Evolutionary conservation across 1,284 basidiomycete genomes (phyloP).

Genomic region (Ceratobasidium sp.): DNA sequence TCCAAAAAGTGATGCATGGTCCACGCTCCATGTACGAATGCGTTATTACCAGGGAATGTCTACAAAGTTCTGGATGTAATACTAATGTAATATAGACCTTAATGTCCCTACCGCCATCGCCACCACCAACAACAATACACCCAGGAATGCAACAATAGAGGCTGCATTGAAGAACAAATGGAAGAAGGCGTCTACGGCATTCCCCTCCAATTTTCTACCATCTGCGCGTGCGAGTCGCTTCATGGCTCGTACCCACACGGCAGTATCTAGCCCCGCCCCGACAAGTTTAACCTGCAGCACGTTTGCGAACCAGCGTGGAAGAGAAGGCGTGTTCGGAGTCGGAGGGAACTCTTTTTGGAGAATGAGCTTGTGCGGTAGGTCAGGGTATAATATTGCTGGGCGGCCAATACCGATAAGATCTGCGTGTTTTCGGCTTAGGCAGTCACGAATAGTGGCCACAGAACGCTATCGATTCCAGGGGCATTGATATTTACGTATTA

Average conservation of each 20-base stretch:
- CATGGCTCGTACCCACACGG: slow-evolving; percentile 40
- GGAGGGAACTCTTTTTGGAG: slow-evolving; percentile 15
- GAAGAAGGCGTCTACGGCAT: slow-evolving; percentile 44
- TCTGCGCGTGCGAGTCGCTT: slow-evolving; percentile 31
- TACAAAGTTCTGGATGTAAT: slow-evolving; percentile 22
- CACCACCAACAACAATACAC: slow-evolving; percentile 25
- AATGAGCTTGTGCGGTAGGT: slow-evolving; percentile 60
- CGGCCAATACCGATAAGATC: slow-evolving; percentile 84
- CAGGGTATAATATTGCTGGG: slow-evolving; percentile 70
- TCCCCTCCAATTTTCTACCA: slow-evolving; percentile 19
- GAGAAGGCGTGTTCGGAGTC: slow-evolving; percentile 1
- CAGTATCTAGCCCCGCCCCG: slow-evolving; percentile 38
- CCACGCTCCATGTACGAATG: not conserved
- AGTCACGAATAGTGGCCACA: slow-evolving; percentile 67
- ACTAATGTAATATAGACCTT: slow-evolving; percentile 23
- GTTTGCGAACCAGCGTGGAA: slow-evolving; percentile 25
- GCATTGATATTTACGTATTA: not conserved
- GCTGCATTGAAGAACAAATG: slow-evolving; percentile 46
- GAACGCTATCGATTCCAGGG: slow-evolving; percentile 56
- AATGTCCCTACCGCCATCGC: not conserved
- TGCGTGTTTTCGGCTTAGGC: slow-evolving; percentile 65
- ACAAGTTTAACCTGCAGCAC: slow-evolving; percentile 33
- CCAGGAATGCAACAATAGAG: slow-evolving; percentile 27
- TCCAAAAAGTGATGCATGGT: slow-evolving; percentile 71
- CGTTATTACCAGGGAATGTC: not conserved